These are phyloP conservation scores for Backusella mclennaniae DNA, from an alignment of 192 early-diverging fungal species.

Conservation along the genomic window DNA sequence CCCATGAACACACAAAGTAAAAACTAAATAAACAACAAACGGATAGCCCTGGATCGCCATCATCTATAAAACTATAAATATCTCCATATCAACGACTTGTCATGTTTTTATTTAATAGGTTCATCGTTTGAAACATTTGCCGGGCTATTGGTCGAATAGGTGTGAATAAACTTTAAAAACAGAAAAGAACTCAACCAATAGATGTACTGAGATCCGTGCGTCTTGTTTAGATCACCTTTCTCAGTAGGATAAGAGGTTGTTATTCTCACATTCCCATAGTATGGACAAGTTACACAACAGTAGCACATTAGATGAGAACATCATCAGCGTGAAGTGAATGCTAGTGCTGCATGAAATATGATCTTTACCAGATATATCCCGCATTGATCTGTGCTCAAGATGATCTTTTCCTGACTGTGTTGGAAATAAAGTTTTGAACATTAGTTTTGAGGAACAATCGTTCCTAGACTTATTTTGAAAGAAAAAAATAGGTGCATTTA, in stretches of 20 bases:
- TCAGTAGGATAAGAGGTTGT: neutral
- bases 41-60: neutral
- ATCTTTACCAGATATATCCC: neutral
- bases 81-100: neutral
- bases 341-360: neutral
- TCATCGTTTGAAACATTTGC: neutral
- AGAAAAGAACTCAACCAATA: neutral
- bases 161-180: neutral
- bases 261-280: neutral
- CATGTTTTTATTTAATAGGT: conserved; percentile 1
- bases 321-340: neutral
- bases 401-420: neutral
- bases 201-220: neutral
- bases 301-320: neutral
- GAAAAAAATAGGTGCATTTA: neutral
- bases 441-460: neutral
- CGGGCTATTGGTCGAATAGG: neutral
- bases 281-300: neutral
- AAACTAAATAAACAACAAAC: neutral
- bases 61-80: neutral
- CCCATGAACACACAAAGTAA: neutral
- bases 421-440: neutral
- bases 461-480: neutral
- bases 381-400: neutral
- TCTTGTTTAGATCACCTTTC: neutral